phyloP scores from a whole-genome alignment of 108 stramenopile genomes.

The Epithemia pelagica region DNA sequence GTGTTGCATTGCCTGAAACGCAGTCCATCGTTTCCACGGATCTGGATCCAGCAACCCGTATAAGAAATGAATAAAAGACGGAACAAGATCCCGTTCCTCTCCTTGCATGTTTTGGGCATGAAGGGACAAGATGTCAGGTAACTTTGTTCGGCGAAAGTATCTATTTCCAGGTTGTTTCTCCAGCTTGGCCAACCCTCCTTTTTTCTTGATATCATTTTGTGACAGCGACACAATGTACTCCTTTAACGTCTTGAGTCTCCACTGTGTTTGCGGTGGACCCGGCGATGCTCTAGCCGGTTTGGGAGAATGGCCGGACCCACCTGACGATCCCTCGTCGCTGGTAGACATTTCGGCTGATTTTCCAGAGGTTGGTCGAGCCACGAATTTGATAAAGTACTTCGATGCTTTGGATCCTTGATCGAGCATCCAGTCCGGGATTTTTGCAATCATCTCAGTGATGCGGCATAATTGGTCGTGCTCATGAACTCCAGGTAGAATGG shows the following conservation, averaged over 20 bases:
- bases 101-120: slow-evolving; percentile 42
- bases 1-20: slow-evolving; percentile 63
- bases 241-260: slow-evolving; percentile 59
- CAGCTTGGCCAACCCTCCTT: slow-evolving; percentile 62
- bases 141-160: slow-evolving; percentile 64
- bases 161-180: slow-evolving; percentile 74
- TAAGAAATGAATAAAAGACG: slow-evolving; percentile 72
- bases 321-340: neutral
- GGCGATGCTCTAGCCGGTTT: slow-evolving; percentile 10
- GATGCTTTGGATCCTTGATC: slow-evolving; percentile 67
- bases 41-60: slow-evolving; percentile 69
- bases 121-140: slow-evolving; percentile 70
- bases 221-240: slow-evolving; percentile 69
- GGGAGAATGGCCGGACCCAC: neutral
- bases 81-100: slow-evolving; percentile 51
- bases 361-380: neutral
- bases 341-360: neutral
- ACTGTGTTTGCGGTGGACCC: slow-evolving; percentile 19
- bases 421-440: slow-evolving; percentile 84
- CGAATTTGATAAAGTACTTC: slow-evolving; percentile 53
- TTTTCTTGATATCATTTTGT: slow-evolving; percentile 53
- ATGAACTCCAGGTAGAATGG: slow-evolving; percentile 92
- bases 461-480: slow-evolving; percentile 94
- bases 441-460: slow-evolving; percentile 91
- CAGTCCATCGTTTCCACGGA: slow-evolving; percentile 82